Percentiles rank a stretch among this genome's conserved stretches.
Evolutionary conservation across 192 early-diverging fungal species (phyloP).

Genomic region (Rhizophagus sp.): DNA sequence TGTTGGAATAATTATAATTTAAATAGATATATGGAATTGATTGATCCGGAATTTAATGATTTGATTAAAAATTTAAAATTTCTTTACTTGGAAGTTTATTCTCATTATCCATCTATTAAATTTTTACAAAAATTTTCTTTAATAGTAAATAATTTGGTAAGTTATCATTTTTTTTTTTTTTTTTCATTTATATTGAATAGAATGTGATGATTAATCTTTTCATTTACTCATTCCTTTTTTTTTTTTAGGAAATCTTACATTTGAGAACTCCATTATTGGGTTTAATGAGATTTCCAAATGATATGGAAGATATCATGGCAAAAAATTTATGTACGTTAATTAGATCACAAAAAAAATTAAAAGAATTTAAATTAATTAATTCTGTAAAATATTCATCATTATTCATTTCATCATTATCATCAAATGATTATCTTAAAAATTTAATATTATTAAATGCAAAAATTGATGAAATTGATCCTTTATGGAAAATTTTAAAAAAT

Average conservation of each 20-base stretch:
- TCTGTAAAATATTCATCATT: not conserved
- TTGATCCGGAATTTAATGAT: not conserved
- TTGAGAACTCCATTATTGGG: not conserved
- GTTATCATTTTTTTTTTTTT: no score
- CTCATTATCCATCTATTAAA: not conserved
- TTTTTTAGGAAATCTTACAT: not conserved
- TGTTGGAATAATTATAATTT: not conserved
- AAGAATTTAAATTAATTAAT: not conserved
- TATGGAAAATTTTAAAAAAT: not conserved
- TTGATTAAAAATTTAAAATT: not conserved
- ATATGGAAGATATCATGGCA: not conserved
- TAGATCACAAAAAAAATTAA: not conserved
- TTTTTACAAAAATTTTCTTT: not conserved
- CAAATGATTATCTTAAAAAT: not conserved
- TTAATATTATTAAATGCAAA: not conserved
- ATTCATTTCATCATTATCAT: not conserved
- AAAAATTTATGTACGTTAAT: not conserved
- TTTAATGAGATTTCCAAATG: not conserved
- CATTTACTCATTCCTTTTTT: no score
- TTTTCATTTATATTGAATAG: no score
- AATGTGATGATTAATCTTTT: no score
- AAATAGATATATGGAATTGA: constrained; percentile 4
- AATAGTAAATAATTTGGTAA: not conserved
- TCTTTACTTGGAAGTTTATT: not conserved
- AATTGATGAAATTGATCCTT: not conserved